Evolutionary conservation across 176 grass and related monocot genomes (phyloP).

Genomic region (Zoysia pacifica): DNA sequence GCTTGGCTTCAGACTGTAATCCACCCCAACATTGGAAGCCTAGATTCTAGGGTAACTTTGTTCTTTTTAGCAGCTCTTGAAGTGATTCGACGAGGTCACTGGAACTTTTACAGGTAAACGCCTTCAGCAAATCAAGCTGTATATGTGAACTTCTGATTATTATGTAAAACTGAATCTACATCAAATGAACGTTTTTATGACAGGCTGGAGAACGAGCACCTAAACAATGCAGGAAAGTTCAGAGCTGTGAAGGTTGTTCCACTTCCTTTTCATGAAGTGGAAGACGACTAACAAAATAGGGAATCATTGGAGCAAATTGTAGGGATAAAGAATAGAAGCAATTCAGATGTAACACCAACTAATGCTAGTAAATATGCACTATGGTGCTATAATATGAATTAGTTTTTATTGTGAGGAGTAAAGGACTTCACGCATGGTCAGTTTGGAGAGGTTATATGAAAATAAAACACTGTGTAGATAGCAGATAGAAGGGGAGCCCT

Average conservation of each 20-base stretch:
- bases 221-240: constrained; percentile 76
- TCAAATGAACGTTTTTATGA: constrained; percentile 26
- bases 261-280: constrained; percentile 78
- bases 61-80: constrained; percentile 95
- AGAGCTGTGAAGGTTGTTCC: constrained; percentile 71
- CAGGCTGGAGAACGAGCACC: constrained; percentile 74
- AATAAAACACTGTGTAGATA: constrained; percentile 9
- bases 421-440: background rate
- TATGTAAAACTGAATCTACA: constrained; percentile 24
- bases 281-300: constrained; percentile 47
- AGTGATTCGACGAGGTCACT: constrained; percentile 90
- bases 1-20: constrained; percentile 98
- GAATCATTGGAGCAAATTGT: constrained; percentile 13
- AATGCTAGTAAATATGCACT: constrained; percentile 47
- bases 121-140: constrained; percentile 13
- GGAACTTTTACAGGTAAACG: constrained; percentile 93
- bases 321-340: constrained; percentile 42
- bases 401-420: constrained; percentile 49
- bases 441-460: constrained; percentile 39
- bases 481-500: no score
- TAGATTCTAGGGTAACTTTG: constrained; percentile 87
- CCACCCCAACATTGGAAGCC: constrained; percentile 81
- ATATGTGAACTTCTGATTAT: constrained; percentile 24
- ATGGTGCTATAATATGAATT: constrained; percentile 40
- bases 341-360: constrained; percentile 57